These are phyloP conservation scores for Moricandia moricandioides DNA, from an alignment of 345 rosid genomes.

Conservation along the genomic window DNA sequence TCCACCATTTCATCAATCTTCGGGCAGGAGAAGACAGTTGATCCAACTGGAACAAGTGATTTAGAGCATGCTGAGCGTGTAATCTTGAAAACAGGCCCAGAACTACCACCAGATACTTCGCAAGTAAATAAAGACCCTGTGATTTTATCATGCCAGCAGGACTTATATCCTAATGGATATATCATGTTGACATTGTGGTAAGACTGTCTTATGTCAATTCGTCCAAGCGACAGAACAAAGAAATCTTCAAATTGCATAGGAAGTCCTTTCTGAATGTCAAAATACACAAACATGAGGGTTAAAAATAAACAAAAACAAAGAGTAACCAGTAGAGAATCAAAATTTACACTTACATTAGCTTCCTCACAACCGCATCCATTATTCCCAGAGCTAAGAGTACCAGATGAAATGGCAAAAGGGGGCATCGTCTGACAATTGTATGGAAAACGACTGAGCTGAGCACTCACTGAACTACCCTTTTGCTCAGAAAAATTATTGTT, in stretches of 20 bases:
- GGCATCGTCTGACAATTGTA: slow-evolving; percentile 42
- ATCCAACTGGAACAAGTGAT: slow-evolving; percentile 54
- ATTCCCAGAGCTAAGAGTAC: background rate
- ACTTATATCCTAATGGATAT: slow-evolving; percentile 81
- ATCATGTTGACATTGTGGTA: slow-evolving; percentile 65
- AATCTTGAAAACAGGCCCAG: slow-evolving; percentile 86
- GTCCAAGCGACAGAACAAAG: slow-evolving; percentile 78
- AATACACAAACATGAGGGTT: slow-evolving; percentile 24
- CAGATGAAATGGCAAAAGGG: slow-evolving; percentile 36
- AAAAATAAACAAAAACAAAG: background rate
- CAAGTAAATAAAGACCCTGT: slow-evolving; percentile 82
- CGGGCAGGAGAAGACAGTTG: slow-evolving; percentile 48
- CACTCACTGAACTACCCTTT: slow-evolving; percentile 47
- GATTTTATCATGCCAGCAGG: slow-evolving; percentile 97
- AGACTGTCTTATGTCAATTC: slow-evolving; percentile 67
- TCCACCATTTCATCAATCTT: slow-evolving; percentile 3
- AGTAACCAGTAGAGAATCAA: background rate
- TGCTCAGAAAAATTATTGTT: slow-evolving; percentile 56
- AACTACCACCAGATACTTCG: slow-evolving; percentile 83
- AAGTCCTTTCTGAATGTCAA: slow-evolving; percentile 61
- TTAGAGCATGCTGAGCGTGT: slow-evolving; percentile 75
- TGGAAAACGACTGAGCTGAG: slow-evolving; percentile 42
- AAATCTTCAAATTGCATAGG: slow-evolving; percentile 95
- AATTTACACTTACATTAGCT: slow-evolving; percentile 50
- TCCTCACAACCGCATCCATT: background rate